Evolutionary conservation across 495 filamentous ascomycete species (phyloP), one percentile per base, ranked within the genome.

Genomic region (Penicillium fimorum): DNA sequence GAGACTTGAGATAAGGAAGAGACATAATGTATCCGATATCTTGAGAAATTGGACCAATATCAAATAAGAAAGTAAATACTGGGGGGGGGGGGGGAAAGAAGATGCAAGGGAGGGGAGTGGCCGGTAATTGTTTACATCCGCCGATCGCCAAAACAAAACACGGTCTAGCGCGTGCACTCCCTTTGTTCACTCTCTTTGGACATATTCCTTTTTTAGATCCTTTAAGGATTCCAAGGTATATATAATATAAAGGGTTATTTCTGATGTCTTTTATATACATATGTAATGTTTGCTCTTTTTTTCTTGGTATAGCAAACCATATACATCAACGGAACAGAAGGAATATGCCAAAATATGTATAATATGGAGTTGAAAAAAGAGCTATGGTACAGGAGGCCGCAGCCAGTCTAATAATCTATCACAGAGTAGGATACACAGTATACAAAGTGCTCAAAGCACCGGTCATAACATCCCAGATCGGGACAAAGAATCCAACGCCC

Each of bases 1-100:
- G 87, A 67, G 85, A 84, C 61, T 86, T 83, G 63, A 97, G 80
- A 86, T 87, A 97, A 61, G 85, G 83, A 45, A 80, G 74, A 57
- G 70, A 79, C 83, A 88, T 87, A 52, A 66, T 78, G 57, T 61
- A 54, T 61, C 63, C 40, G 58, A 56, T 45, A 56, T 43, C 41
- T 10, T 33, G 42, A 9, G 22, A 38, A 50, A 49, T 55, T 20
- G 22, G 48, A 52, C 20, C 46, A 56, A 56, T 60, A 33, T 32
- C 53, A 64, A 68, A 65, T 62, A 60, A 55, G 22, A 55, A 52
- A 43, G 52, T 44, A 44, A 42, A 53, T 33, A 37, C 38, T 32
- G 15, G 33, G 43, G 53, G 40, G 44, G 42, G 29, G 15, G 33
- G 43, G 53, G 40, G 44, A 45, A 32, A 40, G 55, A 59, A 52